phyloP scores from a whole-genome alignment of 139 green algal genomes.

The Volvox africanus region DNA sequence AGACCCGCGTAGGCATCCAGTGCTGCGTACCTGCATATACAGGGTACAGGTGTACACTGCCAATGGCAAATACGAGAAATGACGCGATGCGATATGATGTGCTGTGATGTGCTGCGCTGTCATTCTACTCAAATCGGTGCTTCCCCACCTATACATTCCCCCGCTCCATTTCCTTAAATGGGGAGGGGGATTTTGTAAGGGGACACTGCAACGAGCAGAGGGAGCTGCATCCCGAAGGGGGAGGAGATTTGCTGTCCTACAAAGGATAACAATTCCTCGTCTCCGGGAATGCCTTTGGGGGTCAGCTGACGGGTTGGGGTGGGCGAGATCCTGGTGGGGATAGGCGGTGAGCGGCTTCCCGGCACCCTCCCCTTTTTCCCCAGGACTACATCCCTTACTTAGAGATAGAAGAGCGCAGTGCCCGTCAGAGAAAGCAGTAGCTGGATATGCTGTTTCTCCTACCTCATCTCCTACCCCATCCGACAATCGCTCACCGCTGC shows the following conservation, averaged over 20 bases:
- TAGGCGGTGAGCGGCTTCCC: no score
- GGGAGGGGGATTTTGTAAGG: no score
- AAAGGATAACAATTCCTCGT: no score
- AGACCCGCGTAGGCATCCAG: conserved; percentile 41
- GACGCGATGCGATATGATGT: background rate
- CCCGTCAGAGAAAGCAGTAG: background rate
- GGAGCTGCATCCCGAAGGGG: no score
- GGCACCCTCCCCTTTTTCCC: background rate
- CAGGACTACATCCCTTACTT: background rate
- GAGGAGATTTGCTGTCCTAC: no score
- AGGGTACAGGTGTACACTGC: background rate
- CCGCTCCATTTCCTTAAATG: no score
- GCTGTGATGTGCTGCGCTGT: background rate
- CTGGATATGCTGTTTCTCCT: no score
- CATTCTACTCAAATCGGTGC: background rate
- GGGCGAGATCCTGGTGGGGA: background rate
- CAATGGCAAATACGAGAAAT: background rate
- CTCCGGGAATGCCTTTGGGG: no score
- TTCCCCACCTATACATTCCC: background rate
- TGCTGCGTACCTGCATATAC: conserved; percentile 17
- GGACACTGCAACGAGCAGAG: no score
- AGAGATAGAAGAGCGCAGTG: background rate
- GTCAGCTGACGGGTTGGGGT: no score
- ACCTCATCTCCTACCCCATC: background rate
- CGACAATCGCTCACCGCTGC: background rate